A percentile compares a stretch with the other conserved stretches of the same genome.
phyloP scores from a whole-genome alignment of 1,139 yeast genomes.

The Suhomyces wounanorum region DNA sequence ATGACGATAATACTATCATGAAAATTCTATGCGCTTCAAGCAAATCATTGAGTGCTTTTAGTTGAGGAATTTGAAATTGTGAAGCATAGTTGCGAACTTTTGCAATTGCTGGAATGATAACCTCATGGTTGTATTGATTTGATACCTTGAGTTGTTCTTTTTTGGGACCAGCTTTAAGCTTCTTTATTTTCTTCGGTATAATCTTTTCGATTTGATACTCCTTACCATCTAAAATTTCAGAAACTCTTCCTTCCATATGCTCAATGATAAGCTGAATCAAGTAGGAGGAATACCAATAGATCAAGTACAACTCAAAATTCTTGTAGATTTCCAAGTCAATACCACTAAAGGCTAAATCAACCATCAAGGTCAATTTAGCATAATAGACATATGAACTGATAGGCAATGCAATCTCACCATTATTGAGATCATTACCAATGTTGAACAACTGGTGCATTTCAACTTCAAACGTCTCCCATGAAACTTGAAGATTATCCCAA shows the following conservation, averaged over 20 bases:
- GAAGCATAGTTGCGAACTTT: conserved; percentile 21
- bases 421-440: conserved; percentile 35
- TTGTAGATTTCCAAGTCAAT: conserved; percentile 76
- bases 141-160: conserved; percentile 35
- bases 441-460: conserved; percentile 34
- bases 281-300: conserved; percentile 68
- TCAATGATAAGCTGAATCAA: conserved; percentile 50
- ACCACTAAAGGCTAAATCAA: conserved; percentile 71
- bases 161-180: conserved; percentile 47
- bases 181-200: conserved; percentile 51
- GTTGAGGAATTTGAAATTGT: conserved; percentile 18
- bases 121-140: conserved; percentile 21
- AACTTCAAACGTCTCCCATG: conserved; percentile 55
- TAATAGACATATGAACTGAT: conserved; percentile 69
- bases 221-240: conserved; percentile 37
- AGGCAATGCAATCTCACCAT: conserved; percentile 44
- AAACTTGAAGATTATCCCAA: conserved; percentile 84
- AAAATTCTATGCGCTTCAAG: conserved; percentile 27
- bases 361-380: conserved; percentile 68
- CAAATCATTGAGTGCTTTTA: conserved; percentile 34
- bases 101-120: conserved; percentile 28
- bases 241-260: conserved; percentile 52
- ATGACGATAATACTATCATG: conserved; percentile 27
- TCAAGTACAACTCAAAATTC: conserved; percentile 65
- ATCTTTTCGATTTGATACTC: conserved; percentile 31